Percentiles rank a stretch among this genome's conserved stretches.
Evolutionary conservation across 768 basidiomycete species (phyloP).

Genomic region (Kwoniella sp.): DNA sequence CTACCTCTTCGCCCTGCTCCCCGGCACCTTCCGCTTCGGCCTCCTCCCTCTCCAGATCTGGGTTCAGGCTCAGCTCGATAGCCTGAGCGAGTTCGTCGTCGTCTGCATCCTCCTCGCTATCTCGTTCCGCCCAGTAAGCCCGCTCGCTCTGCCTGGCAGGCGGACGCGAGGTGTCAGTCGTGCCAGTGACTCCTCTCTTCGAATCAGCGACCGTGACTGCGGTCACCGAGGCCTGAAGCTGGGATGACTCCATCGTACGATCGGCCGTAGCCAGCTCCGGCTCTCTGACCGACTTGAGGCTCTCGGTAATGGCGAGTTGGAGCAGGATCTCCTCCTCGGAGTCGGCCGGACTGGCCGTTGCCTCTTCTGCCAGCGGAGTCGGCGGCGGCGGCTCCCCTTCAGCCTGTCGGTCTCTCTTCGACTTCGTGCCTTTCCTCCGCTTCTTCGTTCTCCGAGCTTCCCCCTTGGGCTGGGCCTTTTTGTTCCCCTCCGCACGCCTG

Average conservation of each 20-base stretch:
- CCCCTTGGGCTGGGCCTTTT: conserved; percentile 5
- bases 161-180: background rate
- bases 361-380: background rate
- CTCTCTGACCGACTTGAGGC: conserved; percentile 10
- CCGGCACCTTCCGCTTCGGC: conserved; percentile 4
- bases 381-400: conserved; percentile 13
- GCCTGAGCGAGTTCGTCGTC: conserved; percentile 42
- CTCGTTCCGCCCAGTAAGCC: conserved; percentile 3
- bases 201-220: too few relatives aligned
- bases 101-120: conserved; percentile 9
- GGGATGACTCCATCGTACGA: too few relatives aligned
- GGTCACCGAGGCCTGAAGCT: background rate
- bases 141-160: conserved; percentile 11
- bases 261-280: background rate
- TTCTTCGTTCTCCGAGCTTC: conserved; percentile 3
- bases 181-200: too few relatives aligned
- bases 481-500: conserved; percentile 28
- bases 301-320: conserved; percentile 29
- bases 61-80: conserved; percentile 31
- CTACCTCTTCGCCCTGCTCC: conserved; percentile 9
- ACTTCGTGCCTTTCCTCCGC: background rate
- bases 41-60: background rate
- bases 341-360: background rate
- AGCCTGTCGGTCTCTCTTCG: conserved; percentile 1
- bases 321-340: conserved; percentile 33